These are phyloP conservation scores for Nannochloropsis gaditana DNA, from an alignment of 108 stramenopile species.

Conservation along the genomic window DNA sequence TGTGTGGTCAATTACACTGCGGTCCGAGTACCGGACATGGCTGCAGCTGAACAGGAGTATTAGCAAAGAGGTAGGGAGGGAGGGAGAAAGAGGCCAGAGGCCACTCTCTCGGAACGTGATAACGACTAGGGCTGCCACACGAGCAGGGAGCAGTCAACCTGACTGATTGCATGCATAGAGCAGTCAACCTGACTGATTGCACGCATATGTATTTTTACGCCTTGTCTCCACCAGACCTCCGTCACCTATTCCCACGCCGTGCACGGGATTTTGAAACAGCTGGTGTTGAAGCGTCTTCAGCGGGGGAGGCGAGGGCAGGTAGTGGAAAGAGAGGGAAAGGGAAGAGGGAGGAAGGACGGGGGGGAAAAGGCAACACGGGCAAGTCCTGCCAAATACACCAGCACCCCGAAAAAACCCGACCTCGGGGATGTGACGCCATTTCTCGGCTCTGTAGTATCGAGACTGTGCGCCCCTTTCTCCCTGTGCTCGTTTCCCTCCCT, in stretches of 20 bases:
- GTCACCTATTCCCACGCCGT: conserved; percentile 15
- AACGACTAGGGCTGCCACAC: not conserved
- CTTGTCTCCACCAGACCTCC: not conserved
- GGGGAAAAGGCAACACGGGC: not conserved
- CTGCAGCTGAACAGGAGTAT: conserved; percentile 20
- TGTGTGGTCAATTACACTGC: not conserved
- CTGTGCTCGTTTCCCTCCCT: too few relatives aligned
- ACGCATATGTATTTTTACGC: not conserved
- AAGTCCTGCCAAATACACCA: too few relatives aligned
- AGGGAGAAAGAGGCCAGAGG: not conserved
- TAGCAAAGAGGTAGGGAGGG: not conserved
- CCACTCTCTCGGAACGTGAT: not conserved
- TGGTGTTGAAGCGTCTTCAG: not conserved
- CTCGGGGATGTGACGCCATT: not conserved
- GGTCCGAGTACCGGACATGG: not conserved
- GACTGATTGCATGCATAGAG: not conserved
- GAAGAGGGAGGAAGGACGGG: not conserved
- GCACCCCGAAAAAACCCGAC: too few relatives aligned
- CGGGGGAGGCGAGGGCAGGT: not conserved
- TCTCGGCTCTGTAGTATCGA: not conserved
- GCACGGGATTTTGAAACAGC: not conserved
- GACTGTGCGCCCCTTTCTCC: not conserved
- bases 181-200: not conserved
- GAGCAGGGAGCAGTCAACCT: not conserved
- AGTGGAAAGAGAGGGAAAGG: not conserved